Evolutionary conservation across 1,139 yeast species (phyloP), one percentile per base, ranked within the genome.

Genomic region (Protomyces macrosporus): DNA sequence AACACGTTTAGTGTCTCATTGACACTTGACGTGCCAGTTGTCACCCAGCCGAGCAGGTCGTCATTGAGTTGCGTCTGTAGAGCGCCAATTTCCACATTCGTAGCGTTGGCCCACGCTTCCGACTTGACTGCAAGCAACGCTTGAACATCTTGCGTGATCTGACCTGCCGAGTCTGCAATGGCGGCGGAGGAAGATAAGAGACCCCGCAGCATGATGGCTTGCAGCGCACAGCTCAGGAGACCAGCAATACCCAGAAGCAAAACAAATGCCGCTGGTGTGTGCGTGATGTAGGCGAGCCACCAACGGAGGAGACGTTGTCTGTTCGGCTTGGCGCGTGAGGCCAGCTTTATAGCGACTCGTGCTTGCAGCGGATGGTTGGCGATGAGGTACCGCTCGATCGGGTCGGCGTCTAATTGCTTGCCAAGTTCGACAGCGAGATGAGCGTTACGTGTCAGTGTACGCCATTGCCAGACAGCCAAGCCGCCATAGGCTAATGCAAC

Each of bases 1-100:
- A 87, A 82, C 2, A 72, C 72, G 9, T 77, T 73, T 1, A 86
- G 76, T 0, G 90, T 85, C n/a, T 72, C 67, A 71, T 87, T 87
- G 1, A 87, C 75, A 0, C 83, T 71, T 0, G 73, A 69, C 0
- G 90, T 82, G 0, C 90, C 80, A 1, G 78, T 77, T 63, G 78
- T 78, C 0, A 88, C 79, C 82, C 87, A 82, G 0, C 90, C 89
- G 67, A 91, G 83, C 23, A 90, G 69, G 52, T 86, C 82, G 4
- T 79, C 74, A 72, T 91, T 91, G 45, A 90, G 74, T 3, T 73
- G 72, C 0, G 67, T 60, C 71, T 88, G 83, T 7, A 81, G 77
- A 0, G 70, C 65, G 9, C 70, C 67, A 10, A 86, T 74, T 63
- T 80, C 81, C 0, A 63, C 64, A 69, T 86, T 87, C 0, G 88